Conservation (phyloP, 352 stramenopile genomes). For the Phytophthora sojae region DNA sequence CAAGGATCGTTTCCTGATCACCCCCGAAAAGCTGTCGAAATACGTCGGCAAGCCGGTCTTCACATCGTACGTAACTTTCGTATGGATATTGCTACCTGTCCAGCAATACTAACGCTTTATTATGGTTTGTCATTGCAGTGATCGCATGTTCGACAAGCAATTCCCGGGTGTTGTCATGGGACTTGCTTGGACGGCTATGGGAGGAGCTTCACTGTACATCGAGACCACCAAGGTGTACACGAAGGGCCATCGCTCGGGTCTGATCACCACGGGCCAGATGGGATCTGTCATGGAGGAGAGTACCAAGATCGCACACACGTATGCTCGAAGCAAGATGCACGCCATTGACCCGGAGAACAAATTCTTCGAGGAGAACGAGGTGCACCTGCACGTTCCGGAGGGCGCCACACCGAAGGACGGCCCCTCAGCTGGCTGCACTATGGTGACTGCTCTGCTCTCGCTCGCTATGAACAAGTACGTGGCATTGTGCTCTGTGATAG, state of each 20-base stretch:
- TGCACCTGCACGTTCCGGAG: constrained; percentile 99
- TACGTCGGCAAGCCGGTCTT: constrained; percentile 99
- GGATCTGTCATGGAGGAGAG: constrained; percentile 99
- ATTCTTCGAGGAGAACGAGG: constrained; percentile 96
- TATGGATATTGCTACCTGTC: not conserved
- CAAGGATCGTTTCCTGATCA: constrained; percentile 90
- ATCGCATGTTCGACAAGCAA: constrained; percentile 97
- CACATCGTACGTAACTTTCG: constrained; percentile 77
- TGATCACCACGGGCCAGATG: constrained; percentile 96
- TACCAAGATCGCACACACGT: constrained; percentile 97
- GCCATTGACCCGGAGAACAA: constrained; percentile 79
- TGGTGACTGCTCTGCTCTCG: constrained; percentile 97
- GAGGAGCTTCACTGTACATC: constrained; percentile 98
- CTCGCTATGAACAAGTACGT: constrained; percentile 94
- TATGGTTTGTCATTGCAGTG: constrained; percentile 49
- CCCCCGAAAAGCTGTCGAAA: constrained; percentile 95
- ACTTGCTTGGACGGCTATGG: constrained; percentile 98
- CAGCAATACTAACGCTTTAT: constrained; percentile 11
- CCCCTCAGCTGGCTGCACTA: constrained; percentile 97
- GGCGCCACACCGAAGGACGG: constrained; percentile 99
- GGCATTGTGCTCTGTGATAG: not conserved
- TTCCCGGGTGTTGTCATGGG: constrained; percentile 98
- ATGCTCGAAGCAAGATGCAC: constrained; percentile 87
- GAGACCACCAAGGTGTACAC: constrained; percentile 89
- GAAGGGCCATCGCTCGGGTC: constrained; percentile 66